A percentile compares a stretch with the other conserved stretches of the same genome.
phyloP scores from a whole-genome alignment of 164 flowering plant species.

The Cinnamomum micranthum region DNA sequence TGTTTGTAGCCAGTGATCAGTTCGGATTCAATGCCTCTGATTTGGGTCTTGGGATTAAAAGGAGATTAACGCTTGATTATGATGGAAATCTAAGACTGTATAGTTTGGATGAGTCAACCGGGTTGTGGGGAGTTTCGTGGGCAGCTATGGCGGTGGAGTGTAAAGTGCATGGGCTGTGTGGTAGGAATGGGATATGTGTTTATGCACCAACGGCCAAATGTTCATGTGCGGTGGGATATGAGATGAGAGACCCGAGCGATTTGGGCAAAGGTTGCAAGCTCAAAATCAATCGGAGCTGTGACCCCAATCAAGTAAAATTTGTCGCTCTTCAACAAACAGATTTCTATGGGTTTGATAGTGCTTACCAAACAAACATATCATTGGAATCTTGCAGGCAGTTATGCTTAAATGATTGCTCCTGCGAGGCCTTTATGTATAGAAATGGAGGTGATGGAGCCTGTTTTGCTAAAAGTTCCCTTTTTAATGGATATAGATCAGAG shows the following conservation, averaged over 20 bases:
- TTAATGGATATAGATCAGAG: conserved; percentile 12
- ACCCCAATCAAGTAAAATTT: conserved; percentile 18
- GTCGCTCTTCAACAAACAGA: conserved; percentile 21
- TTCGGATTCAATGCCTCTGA: conserved; percentile 12
- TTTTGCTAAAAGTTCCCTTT: conserved; percentile 5
- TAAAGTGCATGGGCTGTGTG: conserved; percentile 16
- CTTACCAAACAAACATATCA: neutral
- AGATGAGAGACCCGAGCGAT: conserved; percentile 9
- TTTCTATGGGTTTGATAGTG: conserved; percentile 34
- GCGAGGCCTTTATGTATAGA: conserved; percentile 28
- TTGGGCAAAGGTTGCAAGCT: conserved; percentile 38
- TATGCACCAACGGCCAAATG: conserved; percentile 11
- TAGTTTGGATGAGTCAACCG: conserved; percentile 13
- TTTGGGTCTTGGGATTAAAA: conserved; percentile 3
- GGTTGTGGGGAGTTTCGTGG: conserved; percentile 16
- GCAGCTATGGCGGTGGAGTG: conserved; percentile 6
- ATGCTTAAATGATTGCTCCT: conserved; percentile 16
- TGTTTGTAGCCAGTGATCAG: conserved; percentile 13
- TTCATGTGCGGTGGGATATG: conserved; percentile 15
- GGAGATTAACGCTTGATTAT: conserved; percentile 16
- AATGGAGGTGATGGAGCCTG: conserved; percentile 9
- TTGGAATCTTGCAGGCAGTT: conserved; percentile 17
- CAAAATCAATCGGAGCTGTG: conserved; percentile 24
- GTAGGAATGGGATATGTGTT: conserved; percentile 11
- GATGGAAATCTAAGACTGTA: conserved; percentile 20